Base-by-base conservation (phyloP, 352 stramenopile genomes). In the Pythium periplocum region DNA sequence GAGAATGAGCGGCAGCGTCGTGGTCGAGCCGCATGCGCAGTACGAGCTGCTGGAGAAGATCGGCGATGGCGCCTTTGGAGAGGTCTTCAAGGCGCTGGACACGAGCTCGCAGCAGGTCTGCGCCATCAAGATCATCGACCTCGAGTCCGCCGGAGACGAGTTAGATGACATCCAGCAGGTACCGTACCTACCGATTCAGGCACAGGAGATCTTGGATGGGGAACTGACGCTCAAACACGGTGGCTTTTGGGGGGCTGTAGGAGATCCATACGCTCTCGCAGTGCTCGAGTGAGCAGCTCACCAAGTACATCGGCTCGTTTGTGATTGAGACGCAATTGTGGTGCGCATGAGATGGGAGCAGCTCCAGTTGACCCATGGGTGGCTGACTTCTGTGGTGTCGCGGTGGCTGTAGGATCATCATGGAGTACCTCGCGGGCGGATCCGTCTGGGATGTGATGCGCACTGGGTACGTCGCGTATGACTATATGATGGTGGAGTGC, bases 391-490 rank as follows among this genome's bases (percentile, higher is more conserved):
- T 26, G 17, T 26, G 36, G 35, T 53, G 10, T 53, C 35, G 8
- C 38, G 3, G 3, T 32, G 37, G 12, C 39, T 57, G 56, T 8
- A 90, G 86, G 73, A 98, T 98, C 62, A 82, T 96, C 45, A 97
- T 98, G 86, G 95, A 98, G 59, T 96, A 90, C 65, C 86, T 98
- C 38, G 80, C 93, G 9, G 90, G 90, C 3, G 91, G 90, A 1
- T 95, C 85, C 0, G 78, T 98, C 30, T 88, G 92, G 39, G 87
- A 97, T 54, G 70, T 89, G 42, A 92, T 98, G 71, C 75, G 78
- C 35, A 76, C 77, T 12, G 78, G 73, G 62, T 85, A 66, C 45
- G 53, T 55, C 31, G 26, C 36, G 12, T 5, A 45, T n/a, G 32
- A 12, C 17, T 8, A 10, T 12, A 35, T 7, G 8, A 35, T 30